phyloP scores from a whole-genome alignment of 805 yeast species.

The Zygosaccharomyces rouxii region DNA sequence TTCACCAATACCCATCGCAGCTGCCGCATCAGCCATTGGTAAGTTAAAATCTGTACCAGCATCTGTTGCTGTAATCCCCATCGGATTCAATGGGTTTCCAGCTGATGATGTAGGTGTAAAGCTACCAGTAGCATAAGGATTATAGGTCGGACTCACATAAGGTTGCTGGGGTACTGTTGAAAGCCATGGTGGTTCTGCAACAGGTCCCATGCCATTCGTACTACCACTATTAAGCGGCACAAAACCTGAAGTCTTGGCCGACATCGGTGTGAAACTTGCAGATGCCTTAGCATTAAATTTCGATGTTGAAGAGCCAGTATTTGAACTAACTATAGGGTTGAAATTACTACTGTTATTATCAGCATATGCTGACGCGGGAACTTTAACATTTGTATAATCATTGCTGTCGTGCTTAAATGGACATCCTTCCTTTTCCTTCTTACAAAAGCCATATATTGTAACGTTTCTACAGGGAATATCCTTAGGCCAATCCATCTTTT shows the following conservation, averaged over 20 bases:
- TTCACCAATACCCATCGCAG: constrained; percentile 4
- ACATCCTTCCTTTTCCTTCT: constrained; percentile 83
- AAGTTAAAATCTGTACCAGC: constrained; percentile 5
- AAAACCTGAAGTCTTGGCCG: constrained; percentile 10
- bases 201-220: constrained; percentile 1
- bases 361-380: neutral
- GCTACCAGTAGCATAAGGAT: constrained; percentile 31
- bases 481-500: constrained; percentile 50
- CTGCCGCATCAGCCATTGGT: constrained; percentile 3
- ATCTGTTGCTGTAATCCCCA: constrained; percentile 4
- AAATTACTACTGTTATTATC: constrained; percentile 1
- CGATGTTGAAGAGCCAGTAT: constrained; percentile 9
- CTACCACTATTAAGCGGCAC: constrained; percentile 3
- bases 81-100: constrained; percentile 19
- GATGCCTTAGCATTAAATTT: constrained; percentile 52
- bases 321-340: neutral
- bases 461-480: constrained; percentile 80
- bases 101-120: constrained; percentile 30
- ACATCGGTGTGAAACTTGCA: constrained; percentile 50
- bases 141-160: constrained; percentile 26
- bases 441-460: constrained; percentile 82
- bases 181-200: constrained; percentile 5
- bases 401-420: constrained; percentile 64
- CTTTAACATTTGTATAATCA: constrained; percentile 11
- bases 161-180: constrained; percentile 7